phyloP scores from a whole-genome alignment of 257 asterid genomes.

The Jacaranda mimosifolia region DNA sequence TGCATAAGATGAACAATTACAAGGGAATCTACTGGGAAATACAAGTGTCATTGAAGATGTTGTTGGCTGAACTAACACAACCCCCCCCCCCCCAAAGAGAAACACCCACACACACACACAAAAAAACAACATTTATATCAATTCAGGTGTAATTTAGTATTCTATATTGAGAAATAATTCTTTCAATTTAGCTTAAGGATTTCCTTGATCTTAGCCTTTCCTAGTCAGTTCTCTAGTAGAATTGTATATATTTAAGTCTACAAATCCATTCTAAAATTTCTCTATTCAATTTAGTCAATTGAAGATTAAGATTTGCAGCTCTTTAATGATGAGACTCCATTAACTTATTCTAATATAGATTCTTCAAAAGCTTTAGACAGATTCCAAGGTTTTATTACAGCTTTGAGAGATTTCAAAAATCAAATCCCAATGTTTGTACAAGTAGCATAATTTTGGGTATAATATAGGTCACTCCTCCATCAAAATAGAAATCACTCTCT shows the following conservation, averaged over 20 bases:
- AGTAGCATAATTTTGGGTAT: neutral
- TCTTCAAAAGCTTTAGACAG: slow-evolving; percentile 2
- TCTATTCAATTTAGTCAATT: slow-evolving; percentile 13
- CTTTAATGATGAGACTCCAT: slow-evolving; percentile 3
- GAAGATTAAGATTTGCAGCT: neutral
- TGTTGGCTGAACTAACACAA: neutral
- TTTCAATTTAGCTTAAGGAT: neutral
- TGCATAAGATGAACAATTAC: neutral
- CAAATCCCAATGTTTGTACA: neutral
- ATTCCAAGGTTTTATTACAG: neutral
- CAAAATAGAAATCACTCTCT: neutral
- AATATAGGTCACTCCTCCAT: neutral
- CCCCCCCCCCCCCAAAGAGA: no score
- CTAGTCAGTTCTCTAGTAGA: neutral
- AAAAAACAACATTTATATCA: no score
- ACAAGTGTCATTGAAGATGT: slow-evolving; percentile 10
- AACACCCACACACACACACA: no score
- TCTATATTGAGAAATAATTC: neutral
- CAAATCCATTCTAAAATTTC: slow-evolving; percentile 7
- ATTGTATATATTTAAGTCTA: slow-evolving; percentile 23
- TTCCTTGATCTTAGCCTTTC: slow-evolving; percentile 5
- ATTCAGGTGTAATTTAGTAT: neutral
- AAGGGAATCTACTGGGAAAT: neutral
- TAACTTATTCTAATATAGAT: neutral
- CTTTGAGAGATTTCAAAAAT: slow-evolving; percentile 5